phyloP scores from a whole-genome alignment of 179 eudicot genomes.

The Corrigiola litoralis region DNA sequence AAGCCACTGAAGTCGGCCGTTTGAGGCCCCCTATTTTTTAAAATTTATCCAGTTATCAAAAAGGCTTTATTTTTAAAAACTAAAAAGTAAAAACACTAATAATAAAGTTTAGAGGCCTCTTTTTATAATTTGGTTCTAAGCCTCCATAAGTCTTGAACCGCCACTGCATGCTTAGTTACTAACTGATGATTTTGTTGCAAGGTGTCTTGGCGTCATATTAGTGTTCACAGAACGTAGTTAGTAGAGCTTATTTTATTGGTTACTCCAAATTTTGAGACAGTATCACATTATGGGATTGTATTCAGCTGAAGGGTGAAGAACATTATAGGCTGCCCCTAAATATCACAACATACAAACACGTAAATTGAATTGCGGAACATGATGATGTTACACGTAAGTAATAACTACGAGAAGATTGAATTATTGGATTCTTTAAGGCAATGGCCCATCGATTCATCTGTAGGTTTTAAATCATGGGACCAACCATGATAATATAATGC shows the following conservation, averaged over 20 bases:
- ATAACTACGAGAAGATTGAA: not conserved
- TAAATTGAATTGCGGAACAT: slow-evolving; percentile 7
- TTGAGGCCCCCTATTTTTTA: no score
- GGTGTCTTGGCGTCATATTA: not conserved
- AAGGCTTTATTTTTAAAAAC: no score
- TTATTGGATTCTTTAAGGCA: slow-evolving; percentile 2
- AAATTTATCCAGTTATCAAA: no score
- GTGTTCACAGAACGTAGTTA: not conserved
- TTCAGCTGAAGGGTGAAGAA: not conserved
- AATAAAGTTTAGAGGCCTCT: no score
- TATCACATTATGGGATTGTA: not conserved
- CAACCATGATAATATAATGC: no score
- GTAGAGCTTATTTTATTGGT: not conserved
- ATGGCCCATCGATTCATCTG: slow-evolving; percentile 6
- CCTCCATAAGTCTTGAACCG: not conserved
- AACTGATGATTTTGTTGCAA: not conserved
- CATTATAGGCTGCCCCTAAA: slow-evolving; percentile 3
- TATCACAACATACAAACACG: slow-evolving; percentile 1
- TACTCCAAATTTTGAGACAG: not conserved
- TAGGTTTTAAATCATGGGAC: slow-evolving; percentile 3
- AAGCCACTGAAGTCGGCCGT: no score
- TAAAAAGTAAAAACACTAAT: no score
- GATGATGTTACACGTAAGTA: slow-evolving; percentile 6
- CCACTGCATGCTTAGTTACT: not conserved
- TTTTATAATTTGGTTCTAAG: no score